These are phyloP conservation scores for Schizonepeta tenuifolia DNA, from an alignment of 257 asterid genomes.

Conservation along the genomic window DNA sequence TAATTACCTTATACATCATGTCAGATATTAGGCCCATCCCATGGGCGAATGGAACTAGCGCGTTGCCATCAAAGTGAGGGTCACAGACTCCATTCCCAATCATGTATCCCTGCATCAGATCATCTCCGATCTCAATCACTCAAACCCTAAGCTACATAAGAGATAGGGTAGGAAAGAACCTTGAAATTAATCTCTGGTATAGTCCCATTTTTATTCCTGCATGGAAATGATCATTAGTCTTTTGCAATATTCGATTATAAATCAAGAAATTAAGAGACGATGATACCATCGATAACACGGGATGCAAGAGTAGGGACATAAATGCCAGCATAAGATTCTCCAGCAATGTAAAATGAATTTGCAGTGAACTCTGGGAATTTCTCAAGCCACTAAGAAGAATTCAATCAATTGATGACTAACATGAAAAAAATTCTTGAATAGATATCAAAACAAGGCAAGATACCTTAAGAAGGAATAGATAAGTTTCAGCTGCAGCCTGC, in stretches of 20 bases:
- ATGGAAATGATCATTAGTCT: slow-evolving; percentile 15
- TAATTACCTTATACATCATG: slow-evolving; percentile 44
- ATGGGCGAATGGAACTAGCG: slow-evolving; percentile 52
- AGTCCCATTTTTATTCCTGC: slow-evolving; percentile 50
- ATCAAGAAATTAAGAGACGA: neutral
- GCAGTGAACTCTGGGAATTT: slow-evolving; percentile 51
- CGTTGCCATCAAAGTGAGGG: slow-evolving; percentile 49
- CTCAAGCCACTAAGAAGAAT: slow-evolving; percentile 55
- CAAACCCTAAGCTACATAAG: neutral
- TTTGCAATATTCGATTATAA: neutral
- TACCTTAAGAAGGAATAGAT: slow-evolving; percentile 65
- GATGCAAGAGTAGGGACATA: slow-evolving; percentile 65
- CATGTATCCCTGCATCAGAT: slow-evolving; percentile 57
- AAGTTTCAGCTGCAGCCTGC: slow-evolving; percentile 57
- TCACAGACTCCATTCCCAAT: slow-evolving; percentile 68
- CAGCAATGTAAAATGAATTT: slow-evolving; percentile 55
- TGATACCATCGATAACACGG: slow-evolving; percentile 47
- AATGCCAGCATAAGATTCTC: slow-evolving; percentile 71
- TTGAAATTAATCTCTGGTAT: slow-evolving; percentile 54
- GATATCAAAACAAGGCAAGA: neutral
- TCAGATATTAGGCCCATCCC: slow-evolving; percentile 62
- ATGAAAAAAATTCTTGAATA: neutral
- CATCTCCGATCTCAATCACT: neutral
- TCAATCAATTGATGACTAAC: neutral
- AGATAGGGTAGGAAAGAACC: slow-evolving; percentile 32